These are phyloP conservation scores for Meira miltonrushii DNA, from an alignment of 1,284 basidiomycete species.

Conservation along the genomic window DNA sequence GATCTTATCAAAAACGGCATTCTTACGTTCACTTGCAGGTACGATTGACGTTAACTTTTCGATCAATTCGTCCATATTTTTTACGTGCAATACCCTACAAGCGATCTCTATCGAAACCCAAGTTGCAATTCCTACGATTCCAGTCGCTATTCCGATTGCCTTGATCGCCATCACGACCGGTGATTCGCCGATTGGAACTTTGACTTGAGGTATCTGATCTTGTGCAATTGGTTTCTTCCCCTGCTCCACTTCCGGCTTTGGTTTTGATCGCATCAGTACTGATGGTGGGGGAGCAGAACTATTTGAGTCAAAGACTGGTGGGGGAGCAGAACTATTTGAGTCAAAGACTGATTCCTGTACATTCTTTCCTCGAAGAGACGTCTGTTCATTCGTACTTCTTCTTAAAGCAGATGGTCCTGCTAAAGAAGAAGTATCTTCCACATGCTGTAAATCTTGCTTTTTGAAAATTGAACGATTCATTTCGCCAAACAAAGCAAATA, in stretches of 20 bases:
- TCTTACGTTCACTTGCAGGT: neutral
- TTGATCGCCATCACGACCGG: slow-evolving; percentile 9
- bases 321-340: neutral
- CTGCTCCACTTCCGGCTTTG: neutral
- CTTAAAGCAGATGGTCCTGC: neutral
- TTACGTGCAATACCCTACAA: neutral
- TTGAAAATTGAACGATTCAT: slow-evolving; percentile 2
- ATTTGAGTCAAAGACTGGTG: slow-evolving; percentile 3
- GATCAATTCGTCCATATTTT: neutral
- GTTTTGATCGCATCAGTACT: slow-evolving; percentile 3
- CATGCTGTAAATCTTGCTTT: neutral
- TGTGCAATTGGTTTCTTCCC: neutral
- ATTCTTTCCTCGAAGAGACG: neutral
- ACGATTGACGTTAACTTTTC: neutral
- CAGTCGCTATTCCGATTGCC: slow-evolving; percentile 11
- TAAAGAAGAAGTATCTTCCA: neutral
- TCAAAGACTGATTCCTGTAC: slow-evolving; percentile 6
- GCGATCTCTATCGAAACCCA: slow-evolving; percentile 1
- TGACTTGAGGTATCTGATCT: neutral
- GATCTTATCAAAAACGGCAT: too few species aligned
- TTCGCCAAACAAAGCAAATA: neutral
- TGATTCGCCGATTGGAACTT: slow-evolving; percentile 2
- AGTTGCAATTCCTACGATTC: neutral
- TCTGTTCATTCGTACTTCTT: too few species aligned
- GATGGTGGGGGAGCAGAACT: slow-evolving; percentile 2